Conservation (phyloP, 2,329 filamentous ascomycete genomes). For the Colletotrichum sp. region DNA sequence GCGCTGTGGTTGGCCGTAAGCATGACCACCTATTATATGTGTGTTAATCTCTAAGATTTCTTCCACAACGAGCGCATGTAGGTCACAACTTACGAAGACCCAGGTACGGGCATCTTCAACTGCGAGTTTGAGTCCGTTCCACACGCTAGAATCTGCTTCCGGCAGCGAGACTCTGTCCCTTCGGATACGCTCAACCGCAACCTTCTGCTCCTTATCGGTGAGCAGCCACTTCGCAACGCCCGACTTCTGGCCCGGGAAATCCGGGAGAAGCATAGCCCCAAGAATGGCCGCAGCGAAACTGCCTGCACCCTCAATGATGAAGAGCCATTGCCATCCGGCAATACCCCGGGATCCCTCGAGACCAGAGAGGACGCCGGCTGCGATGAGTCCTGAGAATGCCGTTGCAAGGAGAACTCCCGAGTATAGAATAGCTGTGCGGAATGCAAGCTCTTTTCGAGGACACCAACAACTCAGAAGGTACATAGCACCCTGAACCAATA, state of each 20-base stretch:
- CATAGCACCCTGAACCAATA: not conserved
- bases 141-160: not conserved
- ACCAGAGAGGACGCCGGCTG: constrained; percentile 21
- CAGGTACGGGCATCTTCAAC: constrained; percentile 26
- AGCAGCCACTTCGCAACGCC: not conserved
- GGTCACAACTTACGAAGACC: constrained; percentile 21
- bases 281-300: not conserved
- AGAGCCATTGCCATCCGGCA: not conserved
- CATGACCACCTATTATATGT: constrained; percentile 1
- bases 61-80: not conserved
- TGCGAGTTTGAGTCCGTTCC: constrained; percentile 24
- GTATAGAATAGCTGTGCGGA: constrained; percentile 39
- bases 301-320: not conserved
- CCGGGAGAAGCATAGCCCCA: not conserved
- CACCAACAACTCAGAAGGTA: constrained; percentile 72
- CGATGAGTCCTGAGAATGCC: constrained; percentile 8
- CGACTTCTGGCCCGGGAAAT: constrained; percentile 4
- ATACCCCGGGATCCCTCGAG: not conserved
- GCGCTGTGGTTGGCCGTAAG: constrained; percentile 24
- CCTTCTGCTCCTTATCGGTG: constrained; percentile 9
- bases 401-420: not conserved
- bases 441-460: constrained; percentile 68
- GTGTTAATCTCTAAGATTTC: not conserved
- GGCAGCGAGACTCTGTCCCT: constrained; percentile 26
- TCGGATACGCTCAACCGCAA: not conserved